Conservation (phyloP, 129 eudicot genomes). For the Kitagawia praeruptora region DNA sequence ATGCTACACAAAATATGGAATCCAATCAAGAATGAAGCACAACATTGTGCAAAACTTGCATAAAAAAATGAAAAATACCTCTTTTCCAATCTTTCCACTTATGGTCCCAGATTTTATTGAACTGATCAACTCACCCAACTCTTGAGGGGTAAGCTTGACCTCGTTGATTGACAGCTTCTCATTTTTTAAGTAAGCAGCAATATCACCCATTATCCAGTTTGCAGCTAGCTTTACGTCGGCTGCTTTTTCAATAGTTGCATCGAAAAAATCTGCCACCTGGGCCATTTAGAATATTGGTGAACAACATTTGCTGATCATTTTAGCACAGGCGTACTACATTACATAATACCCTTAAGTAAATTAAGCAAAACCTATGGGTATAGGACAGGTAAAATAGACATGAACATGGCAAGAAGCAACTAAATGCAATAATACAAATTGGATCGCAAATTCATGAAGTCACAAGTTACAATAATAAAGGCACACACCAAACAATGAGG, state of each 20-base stretch:
- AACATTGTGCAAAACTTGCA: neutral
- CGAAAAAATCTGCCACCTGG: constrained; percentile 86
- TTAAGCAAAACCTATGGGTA: neutral
- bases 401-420: neutral
- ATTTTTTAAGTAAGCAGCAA: constrained; percentile 81
- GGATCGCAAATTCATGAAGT: neutral
- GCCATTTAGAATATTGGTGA: constrained; percentile 9
- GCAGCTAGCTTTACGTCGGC: constrained; percentile 76
- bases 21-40: neutral
- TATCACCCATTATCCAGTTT: constrained; percentile 97
- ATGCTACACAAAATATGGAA: neutral
- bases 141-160: constrained; percentile 71
- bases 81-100: constrained; percentile 95
- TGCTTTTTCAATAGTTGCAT: constrained; percentile 65
- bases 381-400: neutral
- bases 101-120: constrained; percentile 77
- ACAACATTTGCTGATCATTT: neutral
- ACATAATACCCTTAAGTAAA: neutral
- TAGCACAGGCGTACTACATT: neutral
- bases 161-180: constrained; percentile 70
- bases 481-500: neutral
- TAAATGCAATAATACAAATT: neutral
- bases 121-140: constrained; percentile 70
- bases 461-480: neutral
- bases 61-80: constrained; percentile 31